Percentiles rank a stretch among this genome's conserved stretches.
phyloP scores from a whole-genome alignment of 371 early-diverging fungal genomes.

The Mucor circinelloides region DNA sequence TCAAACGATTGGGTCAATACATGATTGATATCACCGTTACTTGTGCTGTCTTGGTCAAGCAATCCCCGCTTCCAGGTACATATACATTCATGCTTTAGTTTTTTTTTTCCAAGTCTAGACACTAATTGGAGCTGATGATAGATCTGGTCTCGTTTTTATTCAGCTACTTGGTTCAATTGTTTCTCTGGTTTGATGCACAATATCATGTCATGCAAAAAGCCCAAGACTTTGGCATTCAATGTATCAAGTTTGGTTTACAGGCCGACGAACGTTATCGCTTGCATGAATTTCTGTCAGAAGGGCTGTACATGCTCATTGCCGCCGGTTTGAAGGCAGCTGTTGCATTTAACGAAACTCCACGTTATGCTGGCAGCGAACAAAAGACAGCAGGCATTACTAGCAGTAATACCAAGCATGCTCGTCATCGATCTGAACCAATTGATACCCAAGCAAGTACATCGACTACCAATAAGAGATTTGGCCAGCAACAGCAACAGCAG shows the following conservation, averaged over 20 bases:
- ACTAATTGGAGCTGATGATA: not conserved
- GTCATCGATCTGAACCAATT: conserved; percentile 1
- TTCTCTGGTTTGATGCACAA: conserved; percentile 53
- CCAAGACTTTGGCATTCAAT: conserved; percentile 52
- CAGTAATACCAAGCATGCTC: not conserved
- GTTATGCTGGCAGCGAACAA: conserved; percentile 24
- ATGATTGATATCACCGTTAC: conserved; percentile 53
- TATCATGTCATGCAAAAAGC: conserved; percentile 56
- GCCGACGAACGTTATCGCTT: conserved; percentile 64
- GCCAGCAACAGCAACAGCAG: not conserved
- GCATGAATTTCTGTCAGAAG: conserved; percentile 60
- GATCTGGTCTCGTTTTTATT: conserved; percentile 36
- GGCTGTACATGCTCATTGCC: conserved; percentile 55
- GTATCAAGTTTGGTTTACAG: conserved; percentile 55
- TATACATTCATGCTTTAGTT: not conserved
- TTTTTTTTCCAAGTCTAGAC: too few relatives aligned
- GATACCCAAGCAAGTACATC: conserved; percentile 2
- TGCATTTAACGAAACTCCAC: conserved; percentile 65
- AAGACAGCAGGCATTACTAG: not conserved
- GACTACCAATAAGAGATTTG: not conserved
- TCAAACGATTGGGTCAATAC: conserved; percentile 38
- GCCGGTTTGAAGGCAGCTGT: conserved; percentile 64
- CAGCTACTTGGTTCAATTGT: conserved; percentile 48
- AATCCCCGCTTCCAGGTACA: conserved; percentile 64
- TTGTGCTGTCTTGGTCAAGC: conserved; percentile 61